Evolutionary conservation across 2,329 filamentous ascomycete genomes (phyloP).

Genomic region (Coleophoma eucalyptorum): DNA sequence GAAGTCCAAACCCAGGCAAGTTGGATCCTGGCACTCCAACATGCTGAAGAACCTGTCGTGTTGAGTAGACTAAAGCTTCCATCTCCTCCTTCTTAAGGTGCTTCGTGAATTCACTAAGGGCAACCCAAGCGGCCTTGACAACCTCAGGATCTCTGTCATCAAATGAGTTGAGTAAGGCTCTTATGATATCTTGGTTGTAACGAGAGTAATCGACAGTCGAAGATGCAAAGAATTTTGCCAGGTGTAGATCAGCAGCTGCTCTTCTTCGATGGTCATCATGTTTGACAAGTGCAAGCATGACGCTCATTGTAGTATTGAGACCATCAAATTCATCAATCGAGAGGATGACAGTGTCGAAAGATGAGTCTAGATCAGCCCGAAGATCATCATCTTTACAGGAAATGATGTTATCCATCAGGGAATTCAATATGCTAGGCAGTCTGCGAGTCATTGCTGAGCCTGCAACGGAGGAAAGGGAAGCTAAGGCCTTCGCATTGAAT

Average conservation of each 20-base stretch:
- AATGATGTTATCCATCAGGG: slow-evolving; percentile 90
- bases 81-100: slow-evolving; percentile 95
- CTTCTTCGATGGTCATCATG: slow-evolving; percentile 88
- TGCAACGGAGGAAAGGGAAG: slow-evolving; percentile 89
- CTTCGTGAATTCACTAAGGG: slow-evolving; percentile 83
- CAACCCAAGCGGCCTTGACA: slow-evolving; percentile 85
- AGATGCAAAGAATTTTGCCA: slow-evolving; percentile 81
- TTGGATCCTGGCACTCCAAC: slow-evolving; percentile 84
- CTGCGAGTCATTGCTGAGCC: slow-evolving; percentile 86
- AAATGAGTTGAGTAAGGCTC: slow-evolving; percentile 85
- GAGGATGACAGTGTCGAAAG: slow-evolving; percentile 85
- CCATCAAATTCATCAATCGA: slow-evolving; percentile 97
- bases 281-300: slow-evolving; percentile 82
- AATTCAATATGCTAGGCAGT: slow-evolving; percentile 85
- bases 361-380: slow-evolving; percentile 66
- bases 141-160: slow-evolving; percentile 81
- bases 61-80: slow-evolving; percentile 86
- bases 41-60: slow-evolving; percentile 79
- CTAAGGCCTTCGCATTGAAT: slow-evolving; percentile 93
- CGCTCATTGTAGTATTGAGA: slow-evolving; percentile 92
- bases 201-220: slow-evolving; percentile 86
- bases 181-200: slow-evolving; percentile 94
- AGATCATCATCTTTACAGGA: slow-evolving; percentile 71
- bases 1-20: slow-evolving; percentile 83
- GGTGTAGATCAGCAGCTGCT: slow-evolving; percentile 70